Evolutionary conservation across 768 basidiomycete species (phyloP).

Genomic region (Pisolithus marmoratus): DNA sequence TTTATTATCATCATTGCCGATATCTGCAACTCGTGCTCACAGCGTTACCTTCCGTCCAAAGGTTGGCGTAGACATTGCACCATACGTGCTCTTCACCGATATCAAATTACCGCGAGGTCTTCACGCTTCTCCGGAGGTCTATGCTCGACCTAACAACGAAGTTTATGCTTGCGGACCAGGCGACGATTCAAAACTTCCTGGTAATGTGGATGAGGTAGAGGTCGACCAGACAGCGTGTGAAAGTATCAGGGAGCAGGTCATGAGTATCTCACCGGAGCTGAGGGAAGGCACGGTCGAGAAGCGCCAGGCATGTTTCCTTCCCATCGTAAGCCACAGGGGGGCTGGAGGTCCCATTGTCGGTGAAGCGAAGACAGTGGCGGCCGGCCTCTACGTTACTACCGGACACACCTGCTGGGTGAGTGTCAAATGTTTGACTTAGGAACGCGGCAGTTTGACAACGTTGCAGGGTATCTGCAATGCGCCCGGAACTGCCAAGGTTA

Average conservation of each 20-base stretch:
- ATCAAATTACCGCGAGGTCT: constrained; percentile 38
- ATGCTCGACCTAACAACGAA: constrained; percentile 63
- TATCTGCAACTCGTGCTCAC: constrained; percentile 64
- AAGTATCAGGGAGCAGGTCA: constrained; percentile 48
- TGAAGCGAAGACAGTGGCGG: constrained; percentile 46
- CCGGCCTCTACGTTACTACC: constrained; percentile 64
- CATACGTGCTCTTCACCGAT: constrained; percentile 82
- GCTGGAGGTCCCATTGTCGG: constrained; percentile 65
- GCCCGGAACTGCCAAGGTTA: constrained; percentile 72
- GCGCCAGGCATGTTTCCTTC: constrained; percentile 75
- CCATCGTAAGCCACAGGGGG: constrained; percentile 49
- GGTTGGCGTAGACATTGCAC: constrained; percentile 44
- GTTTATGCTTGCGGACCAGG: constrained; percentile 78
- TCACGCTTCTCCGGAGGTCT: constrained; percentile 57
- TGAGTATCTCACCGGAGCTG: constrained; percentile 55
- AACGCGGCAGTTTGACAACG: constrained; percentile 3
- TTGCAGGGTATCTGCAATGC: constrained; percentile 72
- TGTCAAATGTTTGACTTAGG: constrained; percentile 5
- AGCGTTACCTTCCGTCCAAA: constrained; percentile 60
- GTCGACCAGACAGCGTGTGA: constrained; percentile 55
- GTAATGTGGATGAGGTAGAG: constrained; percentile 64
- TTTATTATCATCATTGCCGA: constrained; percentile 51
- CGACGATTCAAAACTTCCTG: constrained; percentile 65
- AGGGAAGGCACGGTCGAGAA: constrained; percentile 46
- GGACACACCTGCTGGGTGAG: constrained; percentile 80